Evolutionary conservation across 441 rosid species (phyloP), one percentile per base, ranked within the genome.

Genomic region (Arabidopsis lyrata): DNA sequence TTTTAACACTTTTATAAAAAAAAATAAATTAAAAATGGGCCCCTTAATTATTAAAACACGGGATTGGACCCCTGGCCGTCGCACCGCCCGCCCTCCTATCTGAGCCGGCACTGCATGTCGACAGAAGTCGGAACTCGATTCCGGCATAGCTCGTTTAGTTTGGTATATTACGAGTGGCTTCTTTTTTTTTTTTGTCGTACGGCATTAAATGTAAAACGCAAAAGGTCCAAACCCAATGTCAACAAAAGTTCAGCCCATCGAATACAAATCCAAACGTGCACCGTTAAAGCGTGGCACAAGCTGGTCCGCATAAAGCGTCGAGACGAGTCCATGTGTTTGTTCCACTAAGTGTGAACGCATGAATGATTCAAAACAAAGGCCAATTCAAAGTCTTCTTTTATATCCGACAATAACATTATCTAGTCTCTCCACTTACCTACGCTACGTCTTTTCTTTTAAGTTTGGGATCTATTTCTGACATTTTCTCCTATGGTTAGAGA

Each of bases 381-480:
- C 10, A 38, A 59, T 59, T 57, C 14, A 35, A 16, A 57, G 44
- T 35, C 44, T 57, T 57, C 44, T 29, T 29, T 29, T 3, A 35
- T 35, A 27, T 34, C 62, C 62, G 62, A 32, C 61, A 56, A 32
- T 35, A 5, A 5, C 45, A 36, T 58, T 31, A 54, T 54, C 38
- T 2, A 8, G 16, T 32, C 61, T 57, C 10, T 36, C 6, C 64
- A 20, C 22, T 58, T 56, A 32, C 5, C 42, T 32, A 9, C 9
- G 27, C 62, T 27, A 57, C 8, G 42, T 57, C 13, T 14, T 54
- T 55, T 55, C 20, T 27, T 29, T 54, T 8, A 56, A n/a, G 39
- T 56, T 57, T n/a, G 24, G 35, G 42, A 57, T 57, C 62, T 57
- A 34, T 15, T 57, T 57, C 42, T 34, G 42, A 34, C 42, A 31